These are phyloP conservation scores for Saccharum spontaneum DNA, from an alignment of 176 grass and related monocot genomes.

Conservation along the genomic window DNA sequence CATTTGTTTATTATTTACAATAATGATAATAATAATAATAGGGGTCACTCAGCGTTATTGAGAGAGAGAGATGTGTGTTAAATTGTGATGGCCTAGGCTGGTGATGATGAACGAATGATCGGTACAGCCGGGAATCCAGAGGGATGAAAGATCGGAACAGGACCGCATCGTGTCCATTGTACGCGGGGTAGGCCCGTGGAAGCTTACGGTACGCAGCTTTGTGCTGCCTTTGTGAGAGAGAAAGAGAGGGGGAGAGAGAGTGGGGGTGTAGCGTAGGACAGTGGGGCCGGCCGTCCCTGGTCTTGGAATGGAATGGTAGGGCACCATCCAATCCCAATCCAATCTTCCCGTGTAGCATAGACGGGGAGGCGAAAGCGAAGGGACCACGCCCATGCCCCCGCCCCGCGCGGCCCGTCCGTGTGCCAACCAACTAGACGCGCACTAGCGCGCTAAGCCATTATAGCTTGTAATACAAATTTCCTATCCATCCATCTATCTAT, in stretches of 20 bases:
- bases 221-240: background rate
- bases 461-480: slow-evolving; percentile 4
- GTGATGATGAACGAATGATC: slow-evolving; percentile 52
- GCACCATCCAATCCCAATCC: slow-evolving; percentile 35
- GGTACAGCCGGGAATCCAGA: slow-evolving; percentile 56
- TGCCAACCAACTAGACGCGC: slow-evolving; percentile 49
- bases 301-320: slow-evolving; percentile 31
- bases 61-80: slow-evolving; percentile 19
- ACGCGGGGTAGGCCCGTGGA: slow-evolving; percentile 37
- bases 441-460: slow-evolving; percentile 34
- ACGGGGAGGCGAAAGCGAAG: background rate
- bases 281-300: slow-evolving; percentile 22
- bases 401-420: background rate
- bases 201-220: slow-evolving; percentile 26
- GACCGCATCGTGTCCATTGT: slow-evolving; percentile 14
- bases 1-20: background rate
- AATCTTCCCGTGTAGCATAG: slow-evolving; percentile 38
- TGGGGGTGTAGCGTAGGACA: slow-evolving; percentile 17
- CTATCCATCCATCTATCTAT: background rate
- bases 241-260: background rate
- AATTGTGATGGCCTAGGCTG: slow-evolving; percentile 15
- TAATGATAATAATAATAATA: slow-evolving; percentile 1
- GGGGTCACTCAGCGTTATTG: slow-evolving; percentile 21
- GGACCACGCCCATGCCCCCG: slow-evolving; percentile 12
- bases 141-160: slow-evolving; percentile 41